These are phyloP conservation scores for Kalanchoe fedtschenkoi DNA, from an alignment of 164 flowering plant genomes.

Conservation along the genomic window DNA sequence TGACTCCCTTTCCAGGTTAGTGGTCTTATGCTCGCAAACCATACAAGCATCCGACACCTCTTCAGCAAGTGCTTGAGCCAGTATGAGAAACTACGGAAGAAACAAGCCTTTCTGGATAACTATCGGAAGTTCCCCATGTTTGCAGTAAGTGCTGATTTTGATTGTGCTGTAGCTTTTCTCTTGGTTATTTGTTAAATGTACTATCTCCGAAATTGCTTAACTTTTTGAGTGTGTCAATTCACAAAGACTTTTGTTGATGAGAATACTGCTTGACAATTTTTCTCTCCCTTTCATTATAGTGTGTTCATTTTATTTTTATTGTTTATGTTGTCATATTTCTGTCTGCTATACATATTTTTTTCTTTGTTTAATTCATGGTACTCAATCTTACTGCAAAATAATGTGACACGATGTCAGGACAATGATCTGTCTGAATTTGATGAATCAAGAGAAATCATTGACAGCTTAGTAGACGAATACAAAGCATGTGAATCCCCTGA, in stretches of 20 bases:
- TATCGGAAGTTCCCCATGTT: conserved; percentile 96
- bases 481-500: conserved; percentile 99
- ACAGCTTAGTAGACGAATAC: conserved; percentile 94
- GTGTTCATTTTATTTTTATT: too few species aligned
- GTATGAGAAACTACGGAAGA: conserved; percentile 90
- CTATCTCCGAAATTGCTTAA: neutral
- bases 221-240: too few species aligned
- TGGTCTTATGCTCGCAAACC: conserved; percentile 97
- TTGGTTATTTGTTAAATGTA: neutral
- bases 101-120: conserved; percentile 97
- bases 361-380: neutral
- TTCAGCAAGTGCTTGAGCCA: conserved; percentile 94
- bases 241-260: too few species aligned
- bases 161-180: neutral
- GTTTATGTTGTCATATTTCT: neutral
- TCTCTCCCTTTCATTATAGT: too few species aligned
- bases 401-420: conserved; percentile 44
- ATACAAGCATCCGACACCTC: conserved; percentile 93
- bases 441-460: conserved; percentile 89
- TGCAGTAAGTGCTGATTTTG: conserved; percentile 55
- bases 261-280: too few species aligned
- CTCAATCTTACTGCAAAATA: neutral
- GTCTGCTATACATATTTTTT: neutral
- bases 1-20: conserved; percentile 59
- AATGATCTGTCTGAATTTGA: conserved; percentile 99